Evolutionary conservation across 352 stramenopile species (phyloP).

Genomic region (Phytophthora constricta): DNA sequence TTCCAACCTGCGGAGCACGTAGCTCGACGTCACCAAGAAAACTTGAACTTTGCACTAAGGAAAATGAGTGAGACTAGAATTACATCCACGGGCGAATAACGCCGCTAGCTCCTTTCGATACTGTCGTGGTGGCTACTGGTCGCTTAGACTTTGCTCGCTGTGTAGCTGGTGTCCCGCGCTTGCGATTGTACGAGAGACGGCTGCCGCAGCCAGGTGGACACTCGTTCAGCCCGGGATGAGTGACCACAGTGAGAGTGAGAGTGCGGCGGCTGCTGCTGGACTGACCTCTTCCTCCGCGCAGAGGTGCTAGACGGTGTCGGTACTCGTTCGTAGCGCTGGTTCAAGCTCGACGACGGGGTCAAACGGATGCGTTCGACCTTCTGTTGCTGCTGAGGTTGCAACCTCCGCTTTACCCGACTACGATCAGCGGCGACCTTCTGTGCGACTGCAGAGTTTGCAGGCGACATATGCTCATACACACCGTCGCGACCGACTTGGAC

Average conservation of each 20-base stretch:
- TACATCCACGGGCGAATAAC: conserved; percentile 46
- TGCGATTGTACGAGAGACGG: conserved; percentile 29
- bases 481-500: conserved; percentile 51
- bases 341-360: conserved; percentile 48
- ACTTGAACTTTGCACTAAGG: too few relatives aligned
- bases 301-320: conserved; percentile 29
- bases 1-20: too few relatives aligned
- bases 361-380: conserved; percentile 58
- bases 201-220: conserved; percentile 41
- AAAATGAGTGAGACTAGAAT: conserved; percentile 11
- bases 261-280: conserved; percentile 17
- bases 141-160: conserved; percentile 24
- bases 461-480: conserved; percentile 42
- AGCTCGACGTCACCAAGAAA: too few relatives aligned
- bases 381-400: conserved; percentile 24
- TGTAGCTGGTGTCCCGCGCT: conserved; percentile 14
- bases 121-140: conserved; percentile 8
- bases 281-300: conserved; percentile 25
- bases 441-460: conserved; percentile 39
- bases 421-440: conserved; percentile 47
- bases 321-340: conserved; percentile 54
- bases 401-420: conserved; percentile 29
- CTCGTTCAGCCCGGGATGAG: conserved; percentile 7
- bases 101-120: conserved; percentile 29
- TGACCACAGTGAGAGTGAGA: background rate